These are phyloP conservation scores for Thalia dealbata DNA, from an alignment of 176 grass and related monocot genomes.

Conservation along the genomic window DNA sequence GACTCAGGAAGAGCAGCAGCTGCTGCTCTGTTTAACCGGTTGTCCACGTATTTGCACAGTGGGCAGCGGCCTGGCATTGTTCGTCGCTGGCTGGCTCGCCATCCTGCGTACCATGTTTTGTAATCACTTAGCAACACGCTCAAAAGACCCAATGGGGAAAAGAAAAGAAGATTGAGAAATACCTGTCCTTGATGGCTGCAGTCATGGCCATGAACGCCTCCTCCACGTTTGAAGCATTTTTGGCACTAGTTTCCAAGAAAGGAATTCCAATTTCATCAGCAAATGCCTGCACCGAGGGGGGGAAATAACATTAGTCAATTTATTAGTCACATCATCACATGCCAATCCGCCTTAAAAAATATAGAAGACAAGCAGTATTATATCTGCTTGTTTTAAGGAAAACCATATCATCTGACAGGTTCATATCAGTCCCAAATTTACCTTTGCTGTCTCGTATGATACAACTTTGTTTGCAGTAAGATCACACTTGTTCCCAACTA, in stretches of 20 bases:
- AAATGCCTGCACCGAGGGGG: constrained; percentile 27
- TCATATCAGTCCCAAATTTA: constrained; percentile 7
- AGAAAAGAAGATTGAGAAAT: not conserved
- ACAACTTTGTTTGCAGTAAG: constrained; percentile 75
- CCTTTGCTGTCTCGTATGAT: constrained; percentile 73
- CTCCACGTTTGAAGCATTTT: constrained; percentile 61
- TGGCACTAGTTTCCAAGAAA: constrained; percentile 73
- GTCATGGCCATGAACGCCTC: constrained; percentile 73
- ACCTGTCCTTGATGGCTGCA: constrained; percentile 54
- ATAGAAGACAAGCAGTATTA: too few species aligned
- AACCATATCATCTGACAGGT: not conserved
- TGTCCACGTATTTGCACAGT: constrained; percentile 54
- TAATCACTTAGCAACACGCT: not conserved
- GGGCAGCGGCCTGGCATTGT: constrained; percentile 25
- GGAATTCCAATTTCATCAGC: constrained; percentile 69
- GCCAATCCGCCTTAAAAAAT: too few species aligned
- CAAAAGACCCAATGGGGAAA: not conserved
- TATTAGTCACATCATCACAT: too few species aligned
- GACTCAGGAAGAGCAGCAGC: constrained; percentile 50
- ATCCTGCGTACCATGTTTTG: constrained; percentile 30
- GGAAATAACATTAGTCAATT: not conserved
- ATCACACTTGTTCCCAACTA: constrained; percentile 85
- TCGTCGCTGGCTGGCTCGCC: constrained; percentile 52
- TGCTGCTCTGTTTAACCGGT: constrained; percentile 37
- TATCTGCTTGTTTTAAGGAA: not conserved